phyloP scores from a whole-genome alignment of 768 basidiomycete species.

The Myochromella boudieri region DNA sequence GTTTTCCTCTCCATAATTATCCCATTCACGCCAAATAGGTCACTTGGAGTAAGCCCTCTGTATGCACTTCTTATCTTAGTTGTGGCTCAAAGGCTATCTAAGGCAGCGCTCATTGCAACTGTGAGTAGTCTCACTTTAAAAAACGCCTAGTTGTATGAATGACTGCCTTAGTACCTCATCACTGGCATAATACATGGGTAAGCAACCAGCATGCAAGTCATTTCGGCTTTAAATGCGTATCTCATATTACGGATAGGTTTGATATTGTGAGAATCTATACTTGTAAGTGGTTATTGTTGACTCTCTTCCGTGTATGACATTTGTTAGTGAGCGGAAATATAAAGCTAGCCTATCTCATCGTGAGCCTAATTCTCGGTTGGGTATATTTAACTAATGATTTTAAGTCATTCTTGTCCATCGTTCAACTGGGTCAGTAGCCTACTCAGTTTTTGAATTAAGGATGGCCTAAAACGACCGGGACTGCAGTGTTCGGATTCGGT shows the following conservation, averaged over 20 bases:
- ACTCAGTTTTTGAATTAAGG: background rate
- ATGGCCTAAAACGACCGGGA: background rate
- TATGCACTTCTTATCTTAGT: too few relatives aligned
- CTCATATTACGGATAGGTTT: background rate
- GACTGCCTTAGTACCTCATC: conserved; percentile 6
- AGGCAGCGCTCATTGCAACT: conserved; percentile 13
- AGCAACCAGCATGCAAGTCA: background rate
- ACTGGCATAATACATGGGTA: conserved; percentile 11
- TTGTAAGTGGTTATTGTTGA: background rate
- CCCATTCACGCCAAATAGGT: background rate
- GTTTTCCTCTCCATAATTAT: background rate
- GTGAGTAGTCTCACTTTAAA: background rate
- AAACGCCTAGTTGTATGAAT: background rate
- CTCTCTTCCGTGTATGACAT: background rate
- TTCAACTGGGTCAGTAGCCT: conserved; percentile 4
- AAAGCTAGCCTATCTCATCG: conserved; percentile 8
- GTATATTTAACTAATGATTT: too few relatives aligned
- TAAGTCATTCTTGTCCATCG: conserved; percentile 4
- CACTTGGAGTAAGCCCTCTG: conserved; percentile 6
- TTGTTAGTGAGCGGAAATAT: conserved; percentile 8
- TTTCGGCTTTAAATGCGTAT: background rate
- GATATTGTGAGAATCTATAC: conserved; percentile 12
- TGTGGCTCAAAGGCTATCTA: background rate
- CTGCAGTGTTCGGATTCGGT: background rate
- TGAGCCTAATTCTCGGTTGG: background rate